Conservation (phyloP, 192 early-diverging fungal species). For the Backusella tarrabulga region DNA sequence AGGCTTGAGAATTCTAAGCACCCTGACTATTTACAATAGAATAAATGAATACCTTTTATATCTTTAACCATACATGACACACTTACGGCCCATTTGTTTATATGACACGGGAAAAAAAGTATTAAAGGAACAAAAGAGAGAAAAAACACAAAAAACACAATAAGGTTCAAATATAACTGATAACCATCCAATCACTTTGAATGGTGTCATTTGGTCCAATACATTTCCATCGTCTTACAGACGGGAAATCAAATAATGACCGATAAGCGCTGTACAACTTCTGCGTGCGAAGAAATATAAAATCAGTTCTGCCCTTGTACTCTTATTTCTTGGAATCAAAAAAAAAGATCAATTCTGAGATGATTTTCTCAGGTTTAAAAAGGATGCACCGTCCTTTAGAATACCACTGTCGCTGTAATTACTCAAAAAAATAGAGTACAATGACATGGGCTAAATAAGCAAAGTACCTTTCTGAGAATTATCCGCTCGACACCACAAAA, state of each 20-base stretch:
- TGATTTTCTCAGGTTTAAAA: no score
- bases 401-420: no score
- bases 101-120: neutral
- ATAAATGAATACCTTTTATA: neutral
- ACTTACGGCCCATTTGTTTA: neutral
- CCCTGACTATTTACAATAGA: slow-evolving; percentile 65
- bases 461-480: no score
- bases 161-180: neutral
- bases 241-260: neutral
- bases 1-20: slow-evolving; percentile 93
- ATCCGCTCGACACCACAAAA: no score
- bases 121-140: neutral
- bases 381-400: no score
- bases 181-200: neutral
- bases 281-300: neutral
- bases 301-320: neutral
- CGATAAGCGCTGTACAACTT: neutral
- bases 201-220: neutral
- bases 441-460: no score
- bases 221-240: neutral
- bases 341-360: no score
- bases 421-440: no score
- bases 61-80: neutral
- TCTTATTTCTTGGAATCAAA: no score
- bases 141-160: neutral